These are phyloP conservation scores for Agastache rugosa DNA, from an alignment of 257 asterid genomes.

Conservation along the genomic window DNA sequence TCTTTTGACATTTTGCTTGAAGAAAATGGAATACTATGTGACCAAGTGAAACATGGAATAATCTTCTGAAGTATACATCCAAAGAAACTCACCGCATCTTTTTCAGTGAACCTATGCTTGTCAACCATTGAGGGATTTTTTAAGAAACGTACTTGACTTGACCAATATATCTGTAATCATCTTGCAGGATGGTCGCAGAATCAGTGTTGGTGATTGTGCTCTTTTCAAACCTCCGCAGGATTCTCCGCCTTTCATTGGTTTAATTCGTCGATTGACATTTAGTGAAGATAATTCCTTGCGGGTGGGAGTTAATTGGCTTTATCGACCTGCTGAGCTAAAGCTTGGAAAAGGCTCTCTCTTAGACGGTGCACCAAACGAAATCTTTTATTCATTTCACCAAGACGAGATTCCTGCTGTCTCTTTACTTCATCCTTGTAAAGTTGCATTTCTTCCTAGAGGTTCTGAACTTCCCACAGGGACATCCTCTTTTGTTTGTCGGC, in stretches of 20 bases:
- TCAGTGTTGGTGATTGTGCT: conserved; percentile 81
- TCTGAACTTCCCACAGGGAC: conserved; percentile 77
- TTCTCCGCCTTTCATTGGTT: conserved; percentile 82
- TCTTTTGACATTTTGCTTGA: conserved; percentile 1
- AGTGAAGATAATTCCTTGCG: conserved; percentile 53
- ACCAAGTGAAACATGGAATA: neutral
- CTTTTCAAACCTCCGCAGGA: conserved; percentile 79
- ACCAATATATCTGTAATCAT: conserved; percentile 22
- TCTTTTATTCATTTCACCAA: conserved; percentile 83
- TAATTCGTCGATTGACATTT: conserved; percentile 59
- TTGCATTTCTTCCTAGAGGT: conserved; percentile 95
- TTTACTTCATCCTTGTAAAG: conserved; percentile 93
- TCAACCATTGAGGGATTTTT: neutral
- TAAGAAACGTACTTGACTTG: neutral
- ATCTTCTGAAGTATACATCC: neutral
- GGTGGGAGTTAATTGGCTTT: conserved; percentile 83
- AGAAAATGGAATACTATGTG: neutral
- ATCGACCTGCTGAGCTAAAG: conserved; percentile 73
- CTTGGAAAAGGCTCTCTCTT: conserved; percentile 61
- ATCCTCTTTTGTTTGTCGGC: conserved; percentile 88
- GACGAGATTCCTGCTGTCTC: conserved; percentile 88
- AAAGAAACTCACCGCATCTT: neutral
- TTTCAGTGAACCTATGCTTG: neutral
- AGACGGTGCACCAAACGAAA: conserved; percentile 84
- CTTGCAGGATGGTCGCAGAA: conserved; percentile 79